Base-by-base conservation (phyloP, 495 filamentous ascomycete species). In the Aspergillus ostianus region DNA sequence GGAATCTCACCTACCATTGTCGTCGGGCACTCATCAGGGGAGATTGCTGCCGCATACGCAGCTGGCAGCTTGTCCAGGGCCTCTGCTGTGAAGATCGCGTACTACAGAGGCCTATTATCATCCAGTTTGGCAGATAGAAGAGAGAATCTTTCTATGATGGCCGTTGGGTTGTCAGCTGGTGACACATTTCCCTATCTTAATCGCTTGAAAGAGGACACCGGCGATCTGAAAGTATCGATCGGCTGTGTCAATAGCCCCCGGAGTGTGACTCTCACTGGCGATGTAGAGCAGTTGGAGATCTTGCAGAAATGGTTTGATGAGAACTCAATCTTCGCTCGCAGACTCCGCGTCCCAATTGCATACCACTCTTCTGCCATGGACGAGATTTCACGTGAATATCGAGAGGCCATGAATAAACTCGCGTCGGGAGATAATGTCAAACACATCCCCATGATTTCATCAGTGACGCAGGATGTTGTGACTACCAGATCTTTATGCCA, bases 11-110 rank as follows among this genome's bases (percentile, higher is more conserved):
- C 77, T 5, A 56, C 44, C 9, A 63, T 55, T 2, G 71, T 79
- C 1, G 69, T 57, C 2, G 77, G 78, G 0, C 78, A 80, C 49
- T 80, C 77, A 0, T 72, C 68, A 26, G 77, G 78, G 10, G 75
- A 81, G 53, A 79, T 81, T 19, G 78, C 70, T 2, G 70, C 73
- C 0, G 72, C 72, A 51, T 60, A 55, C 30, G 30, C 30, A n/a
- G 30, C 30, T 32, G 30, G 30, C 30, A 32, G 30, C 30, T 9
- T 63, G 8, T 47, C 47, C 7, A 50, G 48, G 52, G 7, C 23
- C 8, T 52, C 41, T 48, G 57, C 60, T 15, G 20, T 56, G 58
- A 57, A 50, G 19, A 45, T 61, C 17, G 45, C 58, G 15, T 60
- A 55, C 29, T 52, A 26, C n/a, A 20, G 45, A 46, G 27, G 47